Evolutionary conservation across 768 basidiomycete species (phyloP).

Genomic region (Thelephora aurantiotincta): DNA sequence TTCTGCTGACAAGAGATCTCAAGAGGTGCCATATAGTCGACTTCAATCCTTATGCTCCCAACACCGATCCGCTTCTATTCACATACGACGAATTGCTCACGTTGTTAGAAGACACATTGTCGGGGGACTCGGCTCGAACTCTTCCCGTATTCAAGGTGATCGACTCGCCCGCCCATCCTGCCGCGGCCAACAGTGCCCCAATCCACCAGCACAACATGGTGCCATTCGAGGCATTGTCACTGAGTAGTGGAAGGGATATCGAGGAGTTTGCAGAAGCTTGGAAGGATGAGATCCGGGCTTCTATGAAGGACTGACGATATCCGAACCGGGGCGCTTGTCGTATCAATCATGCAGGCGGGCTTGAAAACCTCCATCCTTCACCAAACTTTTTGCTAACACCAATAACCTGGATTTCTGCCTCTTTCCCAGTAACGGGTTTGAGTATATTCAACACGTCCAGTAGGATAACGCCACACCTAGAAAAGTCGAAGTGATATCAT

Average conservation of each 20-base stretch:
- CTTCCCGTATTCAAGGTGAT: conserved; percentile 44
- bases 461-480: too few relatives aligned
- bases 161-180: conserved; percentile 62
- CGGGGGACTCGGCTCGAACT: not conserved
- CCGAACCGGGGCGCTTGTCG: too few relatives aligned
- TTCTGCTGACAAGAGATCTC: conserved; percentile 75
- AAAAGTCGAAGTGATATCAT: too few relatives aligned
- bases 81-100: conserved; percentile 58
- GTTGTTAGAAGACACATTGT: conserved; percentile 15
- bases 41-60: conserved; percentile 78
- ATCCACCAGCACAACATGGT: conserved; percentile 79
- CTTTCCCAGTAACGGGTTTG: conserved; percentile 78
- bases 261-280: conserved; percentile 59
- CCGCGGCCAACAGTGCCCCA: conserved; percentile 53
- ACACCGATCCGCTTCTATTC: conserved; percentile 83
- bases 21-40: conserved; percentile 71
- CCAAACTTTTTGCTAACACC: conserved; percentile 55
- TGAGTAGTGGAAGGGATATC: conserved; percentile 62
- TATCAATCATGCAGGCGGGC: not conserved
- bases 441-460: conserved; percentile 92
- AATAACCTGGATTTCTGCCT: conserved; percentile 68
- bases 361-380: conserved; percentile 54
- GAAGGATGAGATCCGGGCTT: conserved; percentile 35
- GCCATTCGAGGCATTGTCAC: conserved; percentile 72
- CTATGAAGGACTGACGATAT: conserved; percentile 2